Evolutionary conservation across 176 grass and related monocot species (phyloP).

Genomic region (Oryza officinalis): DNA sequence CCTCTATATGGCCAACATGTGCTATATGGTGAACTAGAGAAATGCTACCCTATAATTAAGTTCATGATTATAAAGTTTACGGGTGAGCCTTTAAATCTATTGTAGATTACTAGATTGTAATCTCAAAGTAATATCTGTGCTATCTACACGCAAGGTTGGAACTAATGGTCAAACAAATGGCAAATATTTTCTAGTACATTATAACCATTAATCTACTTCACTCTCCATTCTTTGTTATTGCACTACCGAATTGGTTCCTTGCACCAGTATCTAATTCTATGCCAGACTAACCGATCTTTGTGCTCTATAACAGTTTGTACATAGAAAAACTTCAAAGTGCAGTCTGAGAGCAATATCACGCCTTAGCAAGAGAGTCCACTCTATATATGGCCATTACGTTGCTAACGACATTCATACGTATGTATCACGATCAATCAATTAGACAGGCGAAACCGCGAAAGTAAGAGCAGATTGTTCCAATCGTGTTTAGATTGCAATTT

Average conservation of each 20-base stretch:
- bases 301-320: neutral
- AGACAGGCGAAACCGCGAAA: neutral
- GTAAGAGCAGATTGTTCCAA: neutral
- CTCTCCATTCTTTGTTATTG: neutral
- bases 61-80: neutral
- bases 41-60: neutral
- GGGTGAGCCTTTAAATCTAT: neutral
- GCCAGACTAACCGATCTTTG: neutral
- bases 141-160: neutral
- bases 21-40: slow-evolving; percentile 4
- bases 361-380: neutral
- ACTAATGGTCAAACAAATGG: neutral
- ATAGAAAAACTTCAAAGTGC: neutral
- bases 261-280: neutral
- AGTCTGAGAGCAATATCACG: neutral
- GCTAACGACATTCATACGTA: neutral
- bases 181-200: neutral
- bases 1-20: neutral
- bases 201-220: neutral
- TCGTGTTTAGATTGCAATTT: neutral
- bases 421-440: neutral
- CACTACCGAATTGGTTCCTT: neutral
- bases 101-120: neutral
- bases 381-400: no score
- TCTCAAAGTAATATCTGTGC: neutral